Base-by-base conservation (phyloP, 1,284 basidiomycete species). In the Xerocomus nothofagi region DNA sequence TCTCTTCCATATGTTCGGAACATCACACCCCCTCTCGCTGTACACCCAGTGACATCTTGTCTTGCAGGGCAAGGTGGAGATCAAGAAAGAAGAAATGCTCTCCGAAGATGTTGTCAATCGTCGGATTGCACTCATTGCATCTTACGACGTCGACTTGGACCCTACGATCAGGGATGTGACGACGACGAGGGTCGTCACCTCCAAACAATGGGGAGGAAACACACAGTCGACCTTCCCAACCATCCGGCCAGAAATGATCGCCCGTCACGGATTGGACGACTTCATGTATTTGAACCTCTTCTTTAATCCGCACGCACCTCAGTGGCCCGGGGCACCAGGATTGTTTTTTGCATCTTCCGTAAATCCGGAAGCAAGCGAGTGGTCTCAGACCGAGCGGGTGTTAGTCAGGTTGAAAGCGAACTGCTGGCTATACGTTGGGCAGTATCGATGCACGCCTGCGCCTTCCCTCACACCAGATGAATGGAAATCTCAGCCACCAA, bases 241-340 rank as follows among this genome's bases (percentile, higher is more conserved):
- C 0, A 66, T 71, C 27, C 52, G 49, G 0, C 21, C 49, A 7
- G 45, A 59, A 0, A 61, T 62, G 20, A 14, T 63, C 3, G 57
- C 53, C 1, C 52, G 57, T 11, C 71, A 71, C 27, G 66, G 67
- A 1, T 37, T 62, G 23, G 29, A 58, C 1, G 54, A 71, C 38
- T 74, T 73, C 39, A 67, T 71, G 68, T 73, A 62, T 46, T 47
- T 68, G 4, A 70, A 62, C 34, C 57, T 70, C 3, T 42, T 57
- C 2, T 67, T 57, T 40, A 73, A 75, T 40, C 73, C 71, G 0
- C 57, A 67, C 23, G 71, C 65, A 3, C 73, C 72, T 0, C 65
- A 68, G 39, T 47, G 60, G 29, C 66, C 73, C 2, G 73, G 74
- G 0, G 59, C 62, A 0, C 68, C 68, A 0, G 72, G 72, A 0